phyloP scores from a whole-genome alignment of 1,284 basidiomycete species.

The Caloboletus inedulis region DNA sequence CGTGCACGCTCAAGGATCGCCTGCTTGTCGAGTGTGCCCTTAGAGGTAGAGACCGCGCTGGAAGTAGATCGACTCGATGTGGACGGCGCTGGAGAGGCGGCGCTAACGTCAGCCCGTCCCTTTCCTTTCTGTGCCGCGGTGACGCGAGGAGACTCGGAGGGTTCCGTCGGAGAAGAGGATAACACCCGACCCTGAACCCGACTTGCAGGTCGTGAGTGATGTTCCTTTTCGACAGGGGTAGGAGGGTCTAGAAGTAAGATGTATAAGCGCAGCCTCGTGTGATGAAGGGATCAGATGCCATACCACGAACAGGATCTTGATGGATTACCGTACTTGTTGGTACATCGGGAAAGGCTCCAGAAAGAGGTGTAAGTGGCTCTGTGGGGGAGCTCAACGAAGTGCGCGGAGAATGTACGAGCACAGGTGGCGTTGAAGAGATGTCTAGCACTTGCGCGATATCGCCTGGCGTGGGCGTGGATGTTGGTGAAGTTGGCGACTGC shows the following conservation, averaged over 20 bases:
- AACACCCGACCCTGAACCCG: not conserved
- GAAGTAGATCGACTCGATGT: constrained; percentile 20
- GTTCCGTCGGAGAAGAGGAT: constrained; percentile 1
- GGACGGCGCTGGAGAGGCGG: constrained; percentile 3
- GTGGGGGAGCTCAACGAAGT: constrained; percentile 37
- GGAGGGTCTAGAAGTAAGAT: constrained; percentile 7
- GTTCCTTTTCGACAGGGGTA: constrained; percentile 1
- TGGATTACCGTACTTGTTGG: not conserved
- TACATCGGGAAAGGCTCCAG: constrained; percentile 19
- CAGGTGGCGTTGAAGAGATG: constrained; percentile 20
- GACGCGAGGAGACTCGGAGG: not conserved
- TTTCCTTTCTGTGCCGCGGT: constrained; percentile 23
- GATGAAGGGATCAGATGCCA: not conserved
- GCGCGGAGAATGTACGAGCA: constrained; percentile 35
- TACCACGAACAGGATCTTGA: constrained; percentile 15
- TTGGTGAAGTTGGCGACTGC: not conserved
- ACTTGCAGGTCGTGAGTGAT: not conserved
- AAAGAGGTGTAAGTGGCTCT: constrained; percentile 32
- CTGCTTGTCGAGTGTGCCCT: constrained; percentile 23
- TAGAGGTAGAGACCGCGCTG: not conserved
- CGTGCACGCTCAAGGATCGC: constrained; percentile 52
- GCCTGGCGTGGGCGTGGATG: not conserved
- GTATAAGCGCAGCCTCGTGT: constrained; percentile 8
- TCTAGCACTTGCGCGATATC: constrained; percentile 5
- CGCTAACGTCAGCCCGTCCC: constrained; percentile 2